Conservation (phyloP, 305 asterid genomes). For the Striga hermonthica region DNA sequence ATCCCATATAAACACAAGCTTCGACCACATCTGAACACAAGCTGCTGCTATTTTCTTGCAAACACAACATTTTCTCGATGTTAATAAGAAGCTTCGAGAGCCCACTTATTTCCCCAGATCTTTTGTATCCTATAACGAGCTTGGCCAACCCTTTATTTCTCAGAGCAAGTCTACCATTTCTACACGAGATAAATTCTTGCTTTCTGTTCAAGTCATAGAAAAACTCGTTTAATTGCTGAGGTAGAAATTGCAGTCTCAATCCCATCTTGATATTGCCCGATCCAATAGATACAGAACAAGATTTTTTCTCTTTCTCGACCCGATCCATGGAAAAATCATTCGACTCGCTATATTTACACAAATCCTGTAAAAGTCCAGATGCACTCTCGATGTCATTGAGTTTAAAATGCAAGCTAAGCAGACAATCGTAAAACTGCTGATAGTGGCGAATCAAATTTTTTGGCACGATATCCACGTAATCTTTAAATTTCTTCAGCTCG, state of each 20-base stretch:
- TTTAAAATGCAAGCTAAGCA: constrained; percentile 66
- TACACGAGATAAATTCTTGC: constrained; percentile 41
- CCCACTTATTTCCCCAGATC: constrained; percentile 46
- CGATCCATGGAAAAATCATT: constrained; percentile 23
- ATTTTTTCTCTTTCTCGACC: constrained; percentile 34
- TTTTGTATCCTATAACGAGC: constrained; percentile 53
- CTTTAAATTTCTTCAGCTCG: constrained; percentile 66
- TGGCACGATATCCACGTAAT: constrained; percentile 45
- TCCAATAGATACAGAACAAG: constrained; percentile 54
- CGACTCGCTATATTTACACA: constrained; percentile 35
- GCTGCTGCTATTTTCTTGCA: constrained; percentile 32
- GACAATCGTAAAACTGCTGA: constrained; percentile 62
- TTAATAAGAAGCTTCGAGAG: constrained; percentile 58
- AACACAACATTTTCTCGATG: constrained; percentile 39
- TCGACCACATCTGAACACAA: constrained; percentile 51
- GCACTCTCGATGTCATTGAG: constrained; percentile 71
- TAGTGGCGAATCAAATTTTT: constrained; percentile 41
- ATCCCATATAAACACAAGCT: constrained; percentile 64
- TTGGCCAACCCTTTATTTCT: constrained; percentile 65
- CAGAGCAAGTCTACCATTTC: constrained; percentile 54
- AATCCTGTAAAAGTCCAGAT: constrained; percentile 53
- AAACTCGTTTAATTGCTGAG: constrained; percentile 51
- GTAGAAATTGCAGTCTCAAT: constrained; percentile 51
- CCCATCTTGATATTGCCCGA: constrained; percentile 63
- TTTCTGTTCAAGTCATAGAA: constrained; percentile 42